These are phyloP conservation scores for Diplotaxis tenuifolia DNA, from an alignment of 345 rosid species.

Conservation along the genomic window DNA sequence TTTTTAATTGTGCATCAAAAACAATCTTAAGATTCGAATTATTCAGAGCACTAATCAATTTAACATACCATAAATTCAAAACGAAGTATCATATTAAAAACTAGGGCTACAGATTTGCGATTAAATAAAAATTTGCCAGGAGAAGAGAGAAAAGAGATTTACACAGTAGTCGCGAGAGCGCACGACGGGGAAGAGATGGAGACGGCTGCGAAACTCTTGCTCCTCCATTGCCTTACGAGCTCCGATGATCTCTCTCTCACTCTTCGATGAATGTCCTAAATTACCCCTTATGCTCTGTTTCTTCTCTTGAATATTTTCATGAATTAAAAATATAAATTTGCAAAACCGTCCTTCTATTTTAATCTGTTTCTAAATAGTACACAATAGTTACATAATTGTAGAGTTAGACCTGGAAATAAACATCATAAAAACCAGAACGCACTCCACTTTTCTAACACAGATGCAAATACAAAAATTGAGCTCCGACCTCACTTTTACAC, in stretches of 20 bases:
- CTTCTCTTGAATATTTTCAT: not conserved
- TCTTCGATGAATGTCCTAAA: conserved; percentile 1
- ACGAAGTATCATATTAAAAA: too few species aligned
- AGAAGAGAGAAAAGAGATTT: not conserved
- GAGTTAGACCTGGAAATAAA: conserved; percentile 47
- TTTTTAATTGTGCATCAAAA: not conserved
- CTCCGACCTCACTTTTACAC: conserved; percentile 33
- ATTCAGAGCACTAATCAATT: too few species aligned
- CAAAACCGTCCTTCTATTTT: not conserved
- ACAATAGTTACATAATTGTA: not conserved
- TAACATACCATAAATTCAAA: too few species aligned
- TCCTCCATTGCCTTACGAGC: conserved; percentile 57
- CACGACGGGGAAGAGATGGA: conserved; percentile 76
- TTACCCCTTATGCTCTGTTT: not conserved
- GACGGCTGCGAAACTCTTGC: conserved; percentile 68
- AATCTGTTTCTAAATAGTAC: not conserved
- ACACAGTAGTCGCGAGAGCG: conserved; percentile 73
- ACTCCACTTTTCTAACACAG: conserved; percentile 9
- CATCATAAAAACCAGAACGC: not conserved
- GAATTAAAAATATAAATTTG: not conserved
- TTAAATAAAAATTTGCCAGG: not conserved
- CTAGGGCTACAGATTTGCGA: too few species aligned
- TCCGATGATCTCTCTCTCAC: conserved; percentile 13
- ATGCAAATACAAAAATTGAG: not conserved
- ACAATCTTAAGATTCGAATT: not conserved